Conservation (phyloP, 352 stramenopile species). For the Blastocystis sp. region DNA sequence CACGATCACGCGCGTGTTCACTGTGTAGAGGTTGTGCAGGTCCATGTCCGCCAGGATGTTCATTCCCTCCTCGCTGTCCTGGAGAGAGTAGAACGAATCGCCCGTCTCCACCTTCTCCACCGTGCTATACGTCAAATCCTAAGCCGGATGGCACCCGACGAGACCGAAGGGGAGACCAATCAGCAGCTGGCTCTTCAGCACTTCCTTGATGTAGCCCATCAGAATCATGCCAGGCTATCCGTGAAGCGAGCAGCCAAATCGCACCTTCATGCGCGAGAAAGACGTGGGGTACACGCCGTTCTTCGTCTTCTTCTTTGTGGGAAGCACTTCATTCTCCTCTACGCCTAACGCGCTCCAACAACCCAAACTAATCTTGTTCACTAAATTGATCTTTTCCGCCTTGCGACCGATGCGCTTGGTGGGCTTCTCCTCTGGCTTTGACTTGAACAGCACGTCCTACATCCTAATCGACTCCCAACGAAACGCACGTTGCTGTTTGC, state of each 20-base stretch:
- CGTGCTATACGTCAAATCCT: background rate
- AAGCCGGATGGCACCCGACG: background rate
- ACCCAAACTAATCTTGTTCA: constrained; percentile 42
- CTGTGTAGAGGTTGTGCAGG: constrained; percentile 32
- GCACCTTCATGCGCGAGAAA: constrained; percentile 47
- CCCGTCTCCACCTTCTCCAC: constrained; percentile 42
- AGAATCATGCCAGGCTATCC: constrained; percentile 47
- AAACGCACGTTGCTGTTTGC: constrained; percentile 51
- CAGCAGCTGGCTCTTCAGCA: constrained; percentile 13
- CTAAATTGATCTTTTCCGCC: constrained; percentile 7
- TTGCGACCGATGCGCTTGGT: background rate
- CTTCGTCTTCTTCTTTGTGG: background rate
- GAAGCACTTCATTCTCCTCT: constrained; percentile 65
- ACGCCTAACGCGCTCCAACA: background rate
- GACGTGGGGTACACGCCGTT: background rate
- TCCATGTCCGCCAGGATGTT: constrained; percentile 25
- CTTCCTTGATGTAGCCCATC: constrained; percentile 28
- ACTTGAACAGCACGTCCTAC: constrained; percentile 50
- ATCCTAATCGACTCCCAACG: background rate
- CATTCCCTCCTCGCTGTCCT: background rate
- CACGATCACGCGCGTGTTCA: constrained; percentile 49
- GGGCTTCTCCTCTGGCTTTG: constrained; percentile 13
- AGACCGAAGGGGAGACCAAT: constrained; percentile 47
- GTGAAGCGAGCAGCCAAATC: background rate
- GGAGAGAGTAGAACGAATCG: constrained; percentile 26